Evolutionary conservation across 2,329 filamentous ascomycete species (phyloP), one percentile per base, ranked within the genome.

Genomic region (Alternaria longipes): DNA sequence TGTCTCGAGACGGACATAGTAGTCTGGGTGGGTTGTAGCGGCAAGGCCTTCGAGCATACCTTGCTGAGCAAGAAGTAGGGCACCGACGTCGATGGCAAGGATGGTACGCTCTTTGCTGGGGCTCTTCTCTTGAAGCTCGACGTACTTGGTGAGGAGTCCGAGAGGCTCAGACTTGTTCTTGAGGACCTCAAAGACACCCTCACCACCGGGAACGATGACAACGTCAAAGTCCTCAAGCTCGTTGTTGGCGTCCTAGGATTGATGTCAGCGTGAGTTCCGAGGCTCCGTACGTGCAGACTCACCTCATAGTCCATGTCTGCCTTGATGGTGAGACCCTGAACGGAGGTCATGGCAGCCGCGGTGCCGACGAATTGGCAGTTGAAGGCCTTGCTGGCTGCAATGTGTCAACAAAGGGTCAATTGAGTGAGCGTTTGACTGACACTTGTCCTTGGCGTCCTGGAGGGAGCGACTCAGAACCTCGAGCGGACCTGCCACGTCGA

Each of bases 11-110:
- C 87, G 90, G 78, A 91, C 93, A 72, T 93, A 85, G 81, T 84
- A 89, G 80, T 95, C 91, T 62, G 91, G 89, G 79, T 95, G 92
- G 60, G 91, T 94, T 65, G 92, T 96, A 70, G 91, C 92, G 30
- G 90, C 89, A 26, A 95, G 84, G 65, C 92, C 92, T 67, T 89
- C 87, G 63, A 96, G 87, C 75, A 95, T 87, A 68, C 91, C 92
- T 73, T 89, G 86, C 74, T 91, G 84, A 63, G 90, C 92, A 52
- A 94, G 87, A 81, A 94, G 87, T 74, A 94, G 87, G 44, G 90
- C 86, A 65, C 91, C 92, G 47, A 91, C 92, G 83, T 91, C 93
- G 78, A 96, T 84, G 68, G 91, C 91, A 69, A 95, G 82, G 73
- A 95, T 83, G 51, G 92, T 94, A 70, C 92, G 91, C 84, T 96